A percentile compares a stretch with the other conserved stretches of the same genome.
Evolutionary conservation across 768 basidiomycete species (phyloP).

Genomic region (Clavulina sp.): DNA sequence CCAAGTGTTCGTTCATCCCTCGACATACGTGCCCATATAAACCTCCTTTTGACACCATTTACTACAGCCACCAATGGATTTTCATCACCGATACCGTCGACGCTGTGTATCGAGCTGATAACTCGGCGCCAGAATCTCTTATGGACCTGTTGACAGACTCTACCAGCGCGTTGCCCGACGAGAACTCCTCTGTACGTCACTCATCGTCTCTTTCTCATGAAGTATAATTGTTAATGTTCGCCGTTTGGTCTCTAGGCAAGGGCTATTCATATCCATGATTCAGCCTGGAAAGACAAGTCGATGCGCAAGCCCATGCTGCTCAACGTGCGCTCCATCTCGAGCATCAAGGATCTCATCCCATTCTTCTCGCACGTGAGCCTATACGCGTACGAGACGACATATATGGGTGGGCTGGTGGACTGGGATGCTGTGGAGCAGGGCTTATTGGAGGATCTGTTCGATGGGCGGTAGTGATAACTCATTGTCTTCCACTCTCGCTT

Average conservation of each 20-base stretch:
- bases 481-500: too few species aligned
- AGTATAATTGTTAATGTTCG: neutral
- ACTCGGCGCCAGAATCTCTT: conserved; percentile 71
- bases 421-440: conserved; percentile 78
- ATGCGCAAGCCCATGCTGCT: conserved; percentile 55
- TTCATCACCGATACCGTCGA: conserved; percentile 97
- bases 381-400: conserved; percentile 77
- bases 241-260: neutral
- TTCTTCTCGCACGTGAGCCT: conserved; percentile 88
- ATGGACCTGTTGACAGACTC: conserved; percentile 83
- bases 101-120: conserved; percentile 73
- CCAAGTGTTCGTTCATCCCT: conserved; percentile 49
- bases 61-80: conserved; percentile 79
- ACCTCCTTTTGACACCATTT: neutral
- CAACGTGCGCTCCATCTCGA: conserved; percentile 54
- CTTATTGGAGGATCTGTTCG: conserved; percentile 79
- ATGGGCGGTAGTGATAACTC: conserved; percentile 22
- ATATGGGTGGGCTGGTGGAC: conserved; percentile 61
- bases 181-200: conserved; percentile 3
- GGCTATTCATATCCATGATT: neutral
- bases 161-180: conserved; percentile 42
- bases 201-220: neutral
- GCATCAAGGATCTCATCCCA: conserved; percentile 66
- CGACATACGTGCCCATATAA: neutral
- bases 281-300: neutral